Evolutionary conservation across 371 early-diverging fungal genomes (phyloP).

Genomic region (Mortierella sp.): DNA sequence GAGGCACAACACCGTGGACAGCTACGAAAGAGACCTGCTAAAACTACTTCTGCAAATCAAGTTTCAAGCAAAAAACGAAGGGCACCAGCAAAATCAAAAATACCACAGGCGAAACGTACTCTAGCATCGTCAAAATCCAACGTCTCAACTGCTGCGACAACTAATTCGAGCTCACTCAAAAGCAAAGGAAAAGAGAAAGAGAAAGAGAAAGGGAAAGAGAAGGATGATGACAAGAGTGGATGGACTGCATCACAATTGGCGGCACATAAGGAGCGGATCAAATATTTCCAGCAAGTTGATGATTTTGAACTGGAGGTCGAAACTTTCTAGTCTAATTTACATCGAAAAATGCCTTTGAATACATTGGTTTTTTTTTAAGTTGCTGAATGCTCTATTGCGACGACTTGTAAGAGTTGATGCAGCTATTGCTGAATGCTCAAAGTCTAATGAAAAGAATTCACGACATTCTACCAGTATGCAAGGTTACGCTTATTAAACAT

Average conservation of each 20-base stretch:
- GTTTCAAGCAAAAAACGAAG: conserved; percentile 8
- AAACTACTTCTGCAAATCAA: background rate
- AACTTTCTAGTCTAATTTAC: background rate
- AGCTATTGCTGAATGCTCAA: background rate
- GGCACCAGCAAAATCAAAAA: background rate
- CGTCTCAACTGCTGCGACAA: background rate
- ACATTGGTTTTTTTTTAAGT: background rate
- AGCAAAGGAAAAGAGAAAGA: conserved; percentile 6
- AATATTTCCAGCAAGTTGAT: conserved; percentile 43
- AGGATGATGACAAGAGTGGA: conserved; percentile 17
- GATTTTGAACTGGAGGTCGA: conserved; percentile 51
- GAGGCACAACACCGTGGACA: conserved; percentile 2
- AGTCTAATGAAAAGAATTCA: background rate
- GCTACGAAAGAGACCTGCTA: background rate
- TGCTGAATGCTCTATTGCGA: background rate
- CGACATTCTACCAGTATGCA: conserved; percentile 33
- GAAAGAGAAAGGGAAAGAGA: background rate
- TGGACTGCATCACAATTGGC: conserved; percentile 29
- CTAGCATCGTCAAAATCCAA: background rate
- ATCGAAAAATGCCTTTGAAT: background rate
- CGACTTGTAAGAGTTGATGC: background rate
- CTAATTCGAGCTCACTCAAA: background rate
- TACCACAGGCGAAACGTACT: background rate
- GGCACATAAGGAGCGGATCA: conserved; percentile 35
- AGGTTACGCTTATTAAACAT: conserved; percentile 38